Evolutionary conservation across 495 filamentous ascomycete species (phyloP), one percentile per base, ranked within the genome.

Genomic region (Podospora tetraspora): DNA sequence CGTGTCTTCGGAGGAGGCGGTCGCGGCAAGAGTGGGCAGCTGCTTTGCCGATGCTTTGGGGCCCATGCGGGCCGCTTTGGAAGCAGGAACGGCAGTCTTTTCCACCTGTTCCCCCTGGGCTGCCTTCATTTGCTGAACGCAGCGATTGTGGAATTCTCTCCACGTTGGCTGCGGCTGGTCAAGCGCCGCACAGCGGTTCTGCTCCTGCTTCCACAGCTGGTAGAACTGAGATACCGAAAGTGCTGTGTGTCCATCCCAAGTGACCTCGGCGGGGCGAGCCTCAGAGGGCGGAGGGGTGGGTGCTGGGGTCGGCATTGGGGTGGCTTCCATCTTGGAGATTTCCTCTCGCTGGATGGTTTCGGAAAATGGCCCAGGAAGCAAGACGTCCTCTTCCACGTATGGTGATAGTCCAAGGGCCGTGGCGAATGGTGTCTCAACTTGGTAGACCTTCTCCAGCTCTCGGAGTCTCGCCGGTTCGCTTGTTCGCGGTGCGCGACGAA

Each of bases 291-390:
- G 61, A 8, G 64, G 68, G 11, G 67, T 68, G 3, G 68, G 66
- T 1, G 74, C 63, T 9, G 74, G 74, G 0, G 71, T 73, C 1
- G 64, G 60, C 13, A 66, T 59, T 9, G 72, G 69, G 12, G 69
- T 71, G 9, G 68, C 30, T 16, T 67, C 66, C 0, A 43, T 56
- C 58, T 63, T 66, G 34, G 68, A 43, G n/a, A 37, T 61, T 11
- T 56, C 57, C n/a, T 52, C 70, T 6, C 69, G 70, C 27, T 68
- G 30, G 12, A 77, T 69, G 72, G 65, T 68, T 59, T 77, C 74
- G 0, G 72, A 69, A 24, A 65, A 77, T 5, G 75, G 70, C 4
- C 72, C 74, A 2, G 75, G 75, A 22, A 73, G 71, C 10, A 68
- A 13, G 6, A 71, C 34, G 22, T 73, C 70, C 21, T 76, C 75